Evolutionary conservation across 805 yeast species (phyloP).

Genomic region (Teunomyces gatunensis): DNA sequence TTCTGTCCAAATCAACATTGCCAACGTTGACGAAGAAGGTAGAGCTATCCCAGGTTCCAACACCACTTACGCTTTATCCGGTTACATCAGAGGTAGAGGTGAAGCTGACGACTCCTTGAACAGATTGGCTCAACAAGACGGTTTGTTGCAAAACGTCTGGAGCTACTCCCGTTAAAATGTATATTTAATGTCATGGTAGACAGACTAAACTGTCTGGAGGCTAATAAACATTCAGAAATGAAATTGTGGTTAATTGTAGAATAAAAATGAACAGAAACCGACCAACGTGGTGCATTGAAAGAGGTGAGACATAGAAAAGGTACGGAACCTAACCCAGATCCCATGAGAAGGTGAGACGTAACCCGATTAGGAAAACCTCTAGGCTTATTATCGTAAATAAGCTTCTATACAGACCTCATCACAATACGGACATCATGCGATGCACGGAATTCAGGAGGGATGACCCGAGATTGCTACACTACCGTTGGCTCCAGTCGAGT

Average conservation of each 20-base stretch:
- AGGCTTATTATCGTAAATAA: no score
- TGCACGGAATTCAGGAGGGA: background rate
- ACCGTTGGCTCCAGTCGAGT: no score
- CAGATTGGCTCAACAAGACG: slow-evolving; percentile 99
- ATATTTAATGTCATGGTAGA: slow-evolving; percentile 18
- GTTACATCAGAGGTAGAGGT: slow-evolving; percentile 98
- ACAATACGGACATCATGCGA: no score
- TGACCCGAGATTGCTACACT: background rate
- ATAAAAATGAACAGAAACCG: background rate
- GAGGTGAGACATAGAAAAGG: no score
- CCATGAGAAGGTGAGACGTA: no score
- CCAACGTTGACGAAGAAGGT: slow-evolving; percentile 96
- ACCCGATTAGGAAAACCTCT: no score
- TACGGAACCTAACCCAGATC: no score
- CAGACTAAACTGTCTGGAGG: background rate
- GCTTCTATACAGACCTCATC: background rate
- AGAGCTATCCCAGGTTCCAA: slow-evolving; percentile 86
- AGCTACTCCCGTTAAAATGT: slow-evolving; percentile 80
- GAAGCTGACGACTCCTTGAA: slow-evolving; percentile 98
- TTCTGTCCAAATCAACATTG: slow-evolving; percentile 97
- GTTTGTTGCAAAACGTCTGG: slow-evolving; percentile 96
- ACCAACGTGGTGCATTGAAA: no score
- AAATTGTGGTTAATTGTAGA: background rate
- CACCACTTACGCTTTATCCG: slow-evolving; percentile 95
- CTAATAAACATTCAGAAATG: slow-evolving; percentile 2